Evolutionary conservation across 2,329 filamentous ascomycete genomes (phyloP), one percentile per base, ranked within the genome.

Genomic region (Phaeosphaeriaceae sp.): DNA sequence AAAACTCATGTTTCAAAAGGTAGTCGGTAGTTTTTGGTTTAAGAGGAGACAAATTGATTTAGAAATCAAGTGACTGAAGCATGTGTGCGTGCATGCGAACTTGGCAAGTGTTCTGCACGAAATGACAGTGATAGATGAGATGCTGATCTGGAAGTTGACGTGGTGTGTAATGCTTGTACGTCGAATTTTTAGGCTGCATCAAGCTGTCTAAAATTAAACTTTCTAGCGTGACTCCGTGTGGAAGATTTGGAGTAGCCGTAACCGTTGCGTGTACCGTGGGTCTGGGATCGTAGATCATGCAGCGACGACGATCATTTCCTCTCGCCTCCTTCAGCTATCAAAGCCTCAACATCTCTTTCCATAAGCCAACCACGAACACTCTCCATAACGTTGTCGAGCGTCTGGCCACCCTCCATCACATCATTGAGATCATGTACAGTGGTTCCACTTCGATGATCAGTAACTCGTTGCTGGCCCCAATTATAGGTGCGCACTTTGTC

Each of bases 401-500:
- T 84, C 48, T 89, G 85, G 11, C 85, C 86, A 3, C 92, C 92
- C 39, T 81, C 83, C 45, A 96, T 79, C n/a, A 96, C 87, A 64
- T 88, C 84, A 42, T 90, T 86, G 53, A 97, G 76, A 68, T 92
- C 90, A 68, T 93, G 86, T 12, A 92, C 81, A 47, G 92, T 92
- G 32, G 89, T 71, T 0, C 89, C 90, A 63, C 88, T 90, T 33
- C 92, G 81, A 74, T 97, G 92, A 67, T 97, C 92, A 1, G 92
- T 96, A 59, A 94, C 92, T 35, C 92, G 81, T 73, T 92, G 87
- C 72, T 90, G 86, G 3, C 79, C 79, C 72, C 79, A 89, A 72
- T 97, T 96, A 74, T 97, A 97, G 0, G 92, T 97, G 52, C 92
- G 81, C 50, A 99, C 88, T 78, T 99, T 99, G 77, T 97, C 92